A percentile compares a stretch with the other conserved stretches of the same genome.
Evolutionary conservation across 1,284 basidiomycete genomes (phyloP).

Genomic region (Austroboletus olivaceoglutinosus): DNA sequence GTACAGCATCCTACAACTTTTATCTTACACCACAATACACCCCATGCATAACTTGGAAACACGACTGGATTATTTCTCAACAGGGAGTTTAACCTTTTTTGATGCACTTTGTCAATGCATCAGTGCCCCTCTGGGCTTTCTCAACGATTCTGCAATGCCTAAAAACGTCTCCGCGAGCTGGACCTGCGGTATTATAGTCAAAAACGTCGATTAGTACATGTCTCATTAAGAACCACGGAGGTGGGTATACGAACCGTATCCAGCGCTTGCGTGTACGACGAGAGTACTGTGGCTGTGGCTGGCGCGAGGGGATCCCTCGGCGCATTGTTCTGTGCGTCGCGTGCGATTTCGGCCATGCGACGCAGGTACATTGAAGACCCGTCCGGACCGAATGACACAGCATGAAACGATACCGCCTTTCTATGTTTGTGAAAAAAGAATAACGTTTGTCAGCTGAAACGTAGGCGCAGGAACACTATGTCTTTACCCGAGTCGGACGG

Average conservation of each 20-base stretch:
- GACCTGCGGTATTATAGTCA: constrained; percentile 36
- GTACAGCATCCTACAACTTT: too few relatives aligned
- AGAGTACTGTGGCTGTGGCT: constrained; percentile 38
- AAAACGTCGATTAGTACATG: background rate
- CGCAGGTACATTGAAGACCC: constrained; percentile 36
- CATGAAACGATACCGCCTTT: constrained; percentile 57
- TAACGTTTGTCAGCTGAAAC: too few relatives aligned
- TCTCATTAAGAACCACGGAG: background rate
- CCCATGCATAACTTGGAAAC: too few relatives aligned
- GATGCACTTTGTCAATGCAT: constrained; percentile 28
- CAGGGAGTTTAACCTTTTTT: too few relatives aligned
- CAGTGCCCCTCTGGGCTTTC: constrained; percentile 52
- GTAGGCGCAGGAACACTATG: background rate
- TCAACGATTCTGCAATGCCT: constrained; percentile 56
- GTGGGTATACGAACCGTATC: constrained; percentile 45
- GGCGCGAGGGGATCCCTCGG: constrained; percentile 46
- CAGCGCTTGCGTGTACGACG: constrained; percentile 52
- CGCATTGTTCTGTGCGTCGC: constrained; percentile 46
- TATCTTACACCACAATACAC: too few relatives aligned
- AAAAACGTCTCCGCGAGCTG: constrained; percentile 60
- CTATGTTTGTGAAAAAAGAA: constrained; percentile 28
- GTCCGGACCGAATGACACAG: constrained; percentile 54
- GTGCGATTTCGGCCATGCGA: constrained; percentile 54
- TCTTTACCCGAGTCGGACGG: constrained; percentile 48
- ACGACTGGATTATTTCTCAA: too few relatives aligned